Base-by-base conservation (phyloP, 106 monocot genomes). In the Vanilla planifolia region DNA sequence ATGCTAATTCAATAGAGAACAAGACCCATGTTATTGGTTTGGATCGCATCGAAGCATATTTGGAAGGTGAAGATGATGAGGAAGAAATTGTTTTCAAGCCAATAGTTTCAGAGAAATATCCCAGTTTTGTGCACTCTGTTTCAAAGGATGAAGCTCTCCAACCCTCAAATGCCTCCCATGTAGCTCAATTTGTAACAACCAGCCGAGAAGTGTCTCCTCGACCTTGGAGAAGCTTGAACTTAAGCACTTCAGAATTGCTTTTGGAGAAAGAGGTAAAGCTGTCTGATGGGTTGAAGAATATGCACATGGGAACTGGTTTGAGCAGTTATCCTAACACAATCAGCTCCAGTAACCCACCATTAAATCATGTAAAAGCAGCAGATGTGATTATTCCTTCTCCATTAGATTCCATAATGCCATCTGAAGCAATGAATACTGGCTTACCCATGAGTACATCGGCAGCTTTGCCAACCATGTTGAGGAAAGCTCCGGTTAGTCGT, bases 11-110 rank as follows among this genome's bases (percentile, higher is more conserved):
- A 42, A 24, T 57, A 69, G 77, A 67, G 6, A 72, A 16, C 36
- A 20, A 20, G 21, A 57, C 20, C 57, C 33, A 57, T 20, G 51
- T 63, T 60, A 20, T 48, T 22, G 67, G 40, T 20, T 40, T 14
- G 5, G 13, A 23, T 32, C 70, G 58, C 6, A 61, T 72, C 14
- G 74, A 71, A 6, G 25, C 47, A 34, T 53, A 27, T 61, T n/a
- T 56, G 10, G 87, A 82, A 59, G 74, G 43, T 47, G 79, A 76
- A 44, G 89, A 88, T 28, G 77, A 77, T 37, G 88, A 89, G 48
- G 96, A 96, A 75, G 91, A 81, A 59, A 98, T 98, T 34, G 91
- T 98, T 41, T 98, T 98, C 53, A 80, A 92, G 60, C 96, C 96
- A 59, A 55, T 76, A 28, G 33, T 62, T 41, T 48, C 20, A n/a